Evolutionary conservation across 345 rosid genomes (phyloP).

Genomic region (Eucalyptus cloeziana): DNA sequence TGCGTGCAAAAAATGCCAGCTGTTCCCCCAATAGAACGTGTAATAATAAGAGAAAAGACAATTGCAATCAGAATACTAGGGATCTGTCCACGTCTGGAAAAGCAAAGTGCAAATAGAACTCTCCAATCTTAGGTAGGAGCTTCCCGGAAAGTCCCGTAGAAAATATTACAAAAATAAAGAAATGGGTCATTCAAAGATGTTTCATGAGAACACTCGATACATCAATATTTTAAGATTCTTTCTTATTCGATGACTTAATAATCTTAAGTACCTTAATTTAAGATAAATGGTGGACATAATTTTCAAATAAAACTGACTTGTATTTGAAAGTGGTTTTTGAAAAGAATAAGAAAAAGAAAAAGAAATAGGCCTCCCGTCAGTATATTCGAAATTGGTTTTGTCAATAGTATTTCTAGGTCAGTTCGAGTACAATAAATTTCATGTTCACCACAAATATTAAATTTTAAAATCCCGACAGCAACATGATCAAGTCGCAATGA

Average conservation of each 20-base stretch:
- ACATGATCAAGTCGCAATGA: background rate
- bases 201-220: background rate
- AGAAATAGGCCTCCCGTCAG: background rate
- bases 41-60: background rate
- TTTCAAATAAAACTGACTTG: background rate
- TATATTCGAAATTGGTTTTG: background rate
- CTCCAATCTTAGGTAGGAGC: background rate
- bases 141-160: background rate
- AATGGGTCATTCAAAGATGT: background rate
- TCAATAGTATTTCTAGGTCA: background rate
- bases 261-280: background rate
- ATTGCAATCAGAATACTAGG: background rate
- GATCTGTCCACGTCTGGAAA: background rate
- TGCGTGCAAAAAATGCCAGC: background rate
- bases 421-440: background rate
- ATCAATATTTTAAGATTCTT: background rate
- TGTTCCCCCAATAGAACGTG: background rate
- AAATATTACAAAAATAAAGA: background rate
- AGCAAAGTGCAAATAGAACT: background rate
- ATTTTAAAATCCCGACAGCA: background rate
- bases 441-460: accelerated
- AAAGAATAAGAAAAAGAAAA: background rate
- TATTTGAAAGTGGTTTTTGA: background rate
- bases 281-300: background rate
- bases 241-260: background rate